These are phyloP conservation scores for Mucor mucedo DNA, from an alignment of 371 early-diverging fungal genomes.

Conservation along the genomic window DNA sequence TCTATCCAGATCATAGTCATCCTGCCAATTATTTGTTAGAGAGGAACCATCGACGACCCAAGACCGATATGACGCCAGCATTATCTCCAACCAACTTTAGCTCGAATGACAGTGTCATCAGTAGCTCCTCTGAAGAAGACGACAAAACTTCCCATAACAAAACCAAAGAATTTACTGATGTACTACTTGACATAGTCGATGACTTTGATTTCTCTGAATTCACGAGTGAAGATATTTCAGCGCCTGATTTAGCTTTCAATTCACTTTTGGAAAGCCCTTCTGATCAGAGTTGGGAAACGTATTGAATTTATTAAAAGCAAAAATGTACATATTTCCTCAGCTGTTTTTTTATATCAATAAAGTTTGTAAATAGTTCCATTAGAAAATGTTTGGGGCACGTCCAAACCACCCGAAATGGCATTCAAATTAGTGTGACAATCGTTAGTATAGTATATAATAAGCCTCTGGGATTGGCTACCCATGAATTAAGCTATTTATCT, in stretches of 20 bases:
- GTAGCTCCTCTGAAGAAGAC: slow-evolving; percentile 8
- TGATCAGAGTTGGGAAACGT: not conserved
- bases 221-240: not conserved
- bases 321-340: not conserved
- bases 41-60: not conserved
- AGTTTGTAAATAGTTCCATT: slow-evolving; percentile 1
- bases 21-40: slow-evolving; percentile 19
- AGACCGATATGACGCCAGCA: not conserved
- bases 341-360: not conserved
- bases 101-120: slow-evolving; percentile 2
- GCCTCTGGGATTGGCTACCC: not conserved
- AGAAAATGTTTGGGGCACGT: not conserved
- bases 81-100: not conserved
- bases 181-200: not conserved
- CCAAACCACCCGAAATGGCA: not conserved
- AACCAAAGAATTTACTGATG: not conserved
- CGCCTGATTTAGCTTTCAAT: not conserved
- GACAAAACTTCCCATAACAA: not conserved
- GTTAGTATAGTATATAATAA: slow-evolving; percentile 1
- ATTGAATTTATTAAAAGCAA: not conserved
- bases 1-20: slow-evolving; percentile 28
- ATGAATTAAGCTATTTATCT: too few relatives aligned
- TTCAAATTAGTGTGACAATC: slow-evolving; percentile 3
- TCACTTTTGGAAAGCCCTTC: not conserved
- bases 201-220: not conserved